Conservation (phyloP, 2,329 filamentous ascomycete species). For the Sporothrix curviconia region DNA sequence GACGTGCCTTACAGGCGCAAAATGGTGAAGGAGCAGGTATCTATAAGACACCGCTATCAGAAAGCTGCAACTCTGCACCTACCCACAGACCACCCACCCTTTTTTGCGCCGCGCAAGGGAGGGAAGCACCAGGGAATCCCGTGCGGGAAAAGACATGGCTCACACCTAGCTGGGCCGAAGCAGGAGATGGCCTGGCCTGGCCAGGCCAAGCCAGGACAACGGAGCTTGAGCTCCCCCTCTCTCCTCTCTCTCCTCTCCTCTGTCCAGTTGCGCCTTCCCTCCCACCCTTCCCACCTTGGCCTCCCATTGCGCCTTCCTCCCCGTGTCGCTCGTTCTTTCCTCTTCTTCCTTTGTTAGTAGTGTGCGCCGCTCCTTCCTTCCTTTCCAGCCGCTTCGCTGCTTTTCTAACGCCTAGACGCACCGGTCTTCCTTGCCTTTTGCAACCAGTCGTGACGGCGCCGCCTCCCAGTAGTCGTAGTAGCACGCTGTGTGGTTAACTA, state of each 20-base stretch:
- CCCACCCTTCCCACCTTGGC: neutral
- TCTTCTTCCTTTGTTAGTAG: neutral
- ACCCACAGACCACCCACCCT: neutral
- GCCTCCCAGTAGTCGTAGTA: constrained; percentile 4
- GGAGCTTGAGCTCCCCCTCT: constrained; percentile 3
- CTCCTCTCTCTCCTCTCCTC: neutral
- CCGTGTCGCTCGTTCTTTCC: constrained; percentile 2
- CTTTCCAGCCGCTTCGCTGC: constrained; percentile 8
- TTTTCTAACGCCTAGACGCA: constrained; percentile 4
- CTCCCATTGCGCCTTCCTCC: constrained; percentile 10
- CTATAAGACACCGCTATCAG: constrained; percentile 3
- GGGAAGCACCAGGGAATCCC: neutral
- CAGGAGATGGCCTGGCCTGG: neutral
- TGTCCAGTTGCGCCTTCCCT: neutral
- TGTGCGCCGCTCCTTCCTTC: neutral
- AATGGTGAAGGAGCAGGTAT: constrained; percentile 1
- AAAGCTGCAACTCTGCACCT: too few species aligned
- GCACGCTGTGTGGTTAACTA: constrained; percentile 3
- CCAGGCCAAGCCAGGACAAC: neutral
- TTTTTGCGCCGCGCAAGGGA: constrained; percentile 9
- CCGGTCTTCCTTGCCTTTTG: constrained; percentile 3
- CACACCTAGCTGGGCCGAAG: neutral
- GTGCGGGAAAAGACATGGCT: neutral
- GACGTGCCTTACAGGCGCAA: neutral
- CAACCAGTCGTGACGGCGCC: constrained; percentile 7